phyloP scores from a whole-genome alignment of 2,329 filamentous ascomycete species.

The Sporothrix humicola region DNA sequence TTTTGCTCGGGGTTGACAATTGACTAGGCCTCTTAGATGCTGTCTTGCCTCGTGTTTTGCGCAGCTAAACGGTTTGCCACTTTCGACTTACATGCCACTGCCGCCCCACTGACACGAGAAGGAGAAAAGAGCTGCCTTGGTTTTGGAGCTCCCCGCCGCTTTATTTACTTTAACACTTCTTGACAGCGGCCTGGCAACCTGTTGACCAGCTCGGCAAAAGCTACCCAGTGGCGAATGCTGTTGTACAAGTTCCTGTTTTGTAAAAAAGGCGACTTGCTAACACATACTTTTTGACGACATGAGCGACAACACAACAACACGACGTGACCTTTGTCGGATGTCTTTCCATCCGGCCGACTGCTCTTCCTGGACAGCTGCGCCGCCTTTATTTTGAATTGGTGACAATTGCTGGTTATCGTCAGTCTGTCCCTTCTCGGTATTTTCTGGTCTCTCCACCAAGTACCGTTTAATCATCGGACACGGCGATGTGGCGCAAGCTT shows the following conservation, averaged over 20 bases:
- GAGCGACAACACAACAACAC: background rate
- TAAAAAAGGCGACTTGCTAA: conserved; percentile 3
- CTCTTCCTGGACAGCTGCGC: conserved; percentile 14
- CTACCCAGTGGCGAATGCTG: background rate
- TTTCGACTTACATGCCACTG: conserved; percentile 13
- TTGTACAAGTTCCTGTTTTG: background rate
- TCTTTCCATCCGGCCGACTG: background rate
- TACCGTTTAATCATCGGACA: background rate
- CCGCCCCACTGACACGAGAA: background rate
- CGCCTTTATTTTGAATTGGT: background rate
- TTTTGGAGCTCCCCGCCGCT: background rate
- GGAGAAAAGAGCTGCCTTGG: background rate
- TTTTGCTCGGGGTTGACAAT: background rate
- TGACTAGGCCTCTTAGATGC: background rate
- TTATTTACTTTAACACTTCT: background rate
- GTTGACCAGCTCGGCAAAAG: background rate
- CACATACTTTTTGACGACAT: background rate
- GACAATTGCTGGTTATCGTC: background rate
- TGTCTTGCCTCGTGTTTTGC: background rate
- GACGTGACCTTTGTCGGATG: conserved; percentile 6
- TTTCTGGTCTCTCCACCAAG: background rate
- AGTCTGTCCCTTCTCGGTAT: background rate
- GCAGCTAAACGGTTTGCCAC: background rate
- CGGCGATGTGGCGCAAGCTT: background rate
- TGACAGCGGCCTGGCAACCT: background rate